phyloP scores from a whole-genome alignment of 2,329 filamentous ascomycete species.

The Sporothrix pallida region DNA sequence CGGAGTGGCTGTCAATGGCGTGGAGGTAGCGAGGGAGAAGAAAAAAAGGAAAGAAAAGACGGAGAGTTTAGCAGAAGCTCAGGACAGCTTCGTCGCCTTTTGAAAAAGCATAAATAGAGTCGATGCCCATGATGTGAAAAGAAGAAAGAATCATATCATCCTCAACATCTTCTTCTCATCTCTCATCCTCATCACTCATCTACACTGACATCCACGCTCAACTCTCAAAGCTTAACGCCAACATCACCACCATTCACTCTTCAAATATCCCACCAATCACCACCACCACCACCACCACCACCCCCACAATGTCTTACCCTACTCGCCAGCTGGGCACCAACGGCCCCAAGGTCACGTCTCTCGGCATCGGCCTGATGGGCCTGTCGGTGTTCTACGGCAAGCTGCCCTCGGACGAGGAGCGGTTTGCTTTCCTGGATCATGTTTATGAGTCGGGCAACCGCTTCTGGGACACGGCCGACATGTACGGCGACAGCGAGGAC shows the following conservation, averaged over 20 bases:
- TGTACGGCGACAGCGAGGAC: constrained; percentile 53
- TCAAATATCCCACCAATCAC: not conserved
- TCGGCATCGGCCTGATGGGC: constrained; percentile 57
- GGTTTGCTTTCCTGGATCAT: constrained; percentile 50
- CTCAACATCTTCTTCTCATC: not conserved
- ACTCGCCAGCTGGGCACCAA: constrained; percentile 54
- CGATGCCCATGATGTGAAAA: not conserved
- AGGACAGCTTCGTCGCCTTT: not conserved
- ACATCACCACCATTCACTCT: not conserved
- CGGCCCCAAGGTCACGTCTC: constrained; percentile 52
- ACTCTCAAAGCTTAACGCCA: not conserved
- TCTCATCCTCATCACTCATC: not conserved
- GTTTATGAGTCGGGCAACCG: constrained; percentile 50
- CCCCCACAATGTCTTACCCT: constrained; percentile 36
- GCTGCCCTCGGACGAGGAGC: constrained; percentile 45
- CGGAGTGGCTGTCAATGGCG: not conserved
- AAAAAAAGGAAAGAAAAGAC: too few relatives aligned
- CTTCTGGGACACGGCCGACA: constrained; percentile 53
- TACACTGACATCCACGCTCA: not conserved
- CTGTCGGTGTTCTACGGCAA: constrained; percentile 39
- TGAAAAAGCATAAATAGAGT: constrained; percentile 12
- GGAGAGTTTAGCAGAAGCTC: not conserved
- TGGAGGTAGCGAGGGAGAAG: not conserved
- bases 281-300: not conserved
- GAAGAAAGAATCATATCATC: not conserved